phyloP scores from a whole-genome alignment of 2,329 filamentous ascomycete species.

The Septoria linicola region DNA sequence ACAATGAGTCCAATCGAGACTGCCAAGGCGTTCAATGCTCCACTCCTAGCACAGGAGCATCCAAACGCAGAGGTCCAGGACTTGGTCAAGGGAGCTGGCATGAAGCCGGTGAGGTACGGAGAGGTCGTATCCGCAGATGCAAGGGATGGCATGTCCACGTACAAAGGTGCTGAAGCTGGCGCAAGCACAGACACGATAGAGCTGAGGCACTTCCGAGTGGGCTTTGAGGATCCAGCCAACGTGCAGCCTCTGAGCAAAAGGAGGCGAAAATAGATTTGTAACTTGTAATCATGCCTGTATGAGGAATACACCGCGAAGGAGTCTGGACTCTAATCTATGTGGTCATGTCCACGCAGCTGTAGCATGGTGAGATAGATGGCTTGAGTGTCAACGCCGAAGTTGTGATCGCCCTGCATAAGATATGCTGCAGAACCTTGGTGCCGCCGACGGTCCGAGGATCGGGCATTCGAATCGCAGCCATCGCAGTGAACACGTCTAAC shows the following conservation, averaged over 20 bases:
- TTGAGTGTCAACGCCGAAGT: no score
- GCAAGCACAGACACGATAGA: conserved; percentile 15
- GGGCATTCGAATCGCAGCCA: no score
- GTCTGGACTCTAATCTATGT: no score
- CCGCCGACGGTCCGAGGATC: no score
- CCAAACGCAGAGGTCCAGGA: conserved; percentile 21
- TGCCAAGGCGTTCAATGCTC: conserved; percentile 24
- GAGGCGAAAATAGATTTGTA: background rate
- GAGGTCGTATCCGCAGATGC: conserved; percentile 1
- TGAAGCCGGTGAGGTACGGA: conserved; percentile 21
- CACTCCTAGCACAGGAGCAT: conserved; percentile 18
- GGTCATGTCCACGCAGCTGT: no score
- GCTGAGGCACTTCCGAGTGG: conserved; percentile 15
- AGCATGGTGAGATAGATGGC: no score
- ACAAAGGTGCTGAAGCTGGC: conserved; percentile 1
- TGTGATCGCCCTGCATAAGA: no score
- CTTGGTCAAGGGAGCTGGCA: conserved; percentile 18
- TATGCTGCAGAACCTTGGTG: no score
- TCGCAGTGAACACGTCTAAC: no score
- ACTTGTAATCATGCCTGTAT: no score
- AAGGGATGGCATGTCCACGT: conserved; percentile 5
- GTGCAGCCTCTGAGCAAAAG: conserved; percentile 16
- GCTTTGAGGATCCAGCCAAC: conserved; percentile 21
- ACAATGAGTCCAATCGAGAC: conserved; percentile 22
- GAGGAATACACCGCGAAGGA: no score